phyloP scores from a whole-genome alignment of 208 protist species.

The Leishmania aethiopica region DNA sequence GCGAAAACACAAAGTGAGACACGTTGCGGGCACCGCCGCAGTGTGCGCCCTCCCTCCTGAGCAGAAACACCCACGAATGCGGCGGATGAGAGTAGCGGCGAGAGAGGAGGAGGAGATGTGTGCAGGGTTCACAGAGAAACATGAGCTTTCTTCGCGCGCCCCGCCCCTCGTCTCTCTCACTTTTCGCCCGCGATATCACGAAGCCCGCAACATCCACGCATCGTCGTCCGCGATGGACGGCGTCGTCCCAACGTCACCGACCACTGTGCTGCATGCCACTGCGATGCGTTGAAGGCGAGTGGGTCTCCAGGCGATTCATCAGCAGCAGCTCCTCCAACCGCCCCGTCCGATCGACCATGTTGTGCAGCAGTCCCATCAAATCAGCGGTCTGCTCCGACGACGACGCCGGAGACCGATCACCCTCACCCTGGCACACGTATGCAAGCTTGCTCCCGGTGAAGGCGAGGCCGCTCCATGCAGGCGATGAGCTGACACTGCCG shows the following conservation, averaged over 20 bases:
- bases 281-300: background rate
- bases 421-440: background rate
- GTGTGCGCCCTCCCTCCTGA: background rate
- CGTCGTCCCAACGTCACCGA: background rate
- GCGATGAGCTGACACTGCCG: background rate
- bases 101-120: background rate
- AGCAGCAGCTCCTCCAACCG: constrained; percentile 40
- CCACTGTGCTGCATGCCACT: too few species aligned
- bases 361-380: constrained; percentile 36
- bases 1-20: background rate
- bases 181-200: background rate
- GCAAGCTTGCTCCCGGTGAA: background rate
- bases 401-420: background rate
- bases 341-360: constrained; percentile 43
- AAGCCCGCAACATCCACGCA: background rate
- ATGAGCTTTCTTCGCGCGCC: background rate
- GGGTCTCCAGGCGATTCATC: background rate
- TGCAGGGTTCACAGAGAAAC: background rate
- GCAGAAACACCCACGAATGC: background rate
- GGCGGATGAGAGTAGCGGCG: background rate
- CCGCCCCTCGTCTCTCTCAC: background rate
- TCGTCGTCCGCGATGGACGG: background rate
- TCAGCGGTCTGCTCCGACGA: background rate
- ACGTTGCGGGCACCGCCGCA: background rate
- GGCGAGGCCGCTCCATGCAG: background rate